Base-by-base conservation (phyloP, 805 yeast genomes). In the Saccharomycopsis javanensis region DNA sequence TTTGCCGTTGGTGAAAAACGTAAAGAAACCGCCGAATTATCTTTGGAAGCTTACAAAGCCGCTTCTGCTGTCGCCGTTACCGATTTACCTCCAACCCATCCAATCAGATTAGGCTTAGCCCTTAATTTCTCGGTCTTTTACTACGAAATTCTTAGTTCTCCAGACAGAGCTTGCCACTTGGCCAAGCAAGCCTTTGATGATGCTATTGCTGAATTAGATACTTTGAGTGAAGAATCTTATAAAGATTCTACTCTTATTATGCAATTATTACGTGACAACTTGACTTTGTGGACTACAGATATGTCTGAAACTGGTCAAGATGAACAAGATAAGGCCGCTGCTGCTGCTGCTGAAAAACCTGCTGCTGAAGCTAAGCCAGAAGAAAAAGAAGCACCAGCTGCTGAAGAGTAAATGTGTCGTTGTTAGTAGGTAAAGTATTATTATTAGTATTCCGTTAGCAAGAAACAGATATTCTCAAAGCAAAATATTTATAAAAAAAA, bases 131-230 rank as follows among this genome's bases (percentile, higher is more conserved):
- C 97, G 57, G 99, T 92, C 61, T 92, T 92, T 78, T 94, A 92
- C 82, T 92, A 92, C 72, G 99, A 92, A 79, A 95, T 94, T 70
- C 86, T 91, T 75, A 91, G 92, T 76, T 88, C 97, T 60, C 98
- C 99, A 68, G 97, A 92, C 73, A 88, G 96, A 75, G 99, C 99
- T 66, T 92, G 99, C 75, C 96, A 91, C 73, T 83, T 92, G 73
- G 99, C 99, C 69, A 94, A 92, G 76, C 97, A 92, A 78, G 98
- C 99, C 42, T 92, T 94, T 67, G 99, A 92, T 75, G 98, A 92
- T 71, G 99, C 99, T 63, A 95, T 92, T 72, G 97, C 99, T 63
- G 98, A 94, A 78, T 83, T 92, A 72, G 99, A 92, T 77, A 88
- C 97, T 65, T 80, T 92, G 71, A 88, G 96, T 51, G 99, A 92